Percentiles rank a stretch among this genome's conserved stretches.
Evolutionary conservation across 768 basidiomycete genomes (phyloP).

Genomic region (Mrakia frigida): DNA sequence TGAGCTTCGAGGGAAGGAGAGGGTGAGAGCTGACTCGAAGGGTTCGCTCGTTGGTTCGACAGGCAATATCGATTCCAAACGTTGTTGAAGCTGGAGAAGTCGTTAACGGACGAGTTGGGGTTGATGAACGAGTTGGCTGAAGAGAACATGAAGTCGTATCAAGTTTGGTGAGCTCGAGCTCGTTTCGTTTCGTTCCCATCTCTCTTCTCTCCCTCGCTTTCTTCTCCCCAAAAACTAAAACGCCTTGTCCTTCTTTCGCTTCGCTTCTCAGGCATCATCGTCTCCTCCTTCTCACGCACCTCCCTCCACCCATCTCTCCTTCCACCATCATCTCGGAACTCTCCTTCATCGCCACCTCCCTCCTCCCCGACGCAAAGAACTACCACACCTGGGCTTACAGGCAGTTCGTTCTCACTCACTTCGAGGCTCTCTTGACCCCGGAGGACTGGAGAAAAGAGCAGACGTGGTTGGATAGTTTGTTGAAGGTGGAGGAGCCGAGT

Average conservation of each 20-base stretch:
- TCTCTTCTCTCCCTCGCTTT: neutral
- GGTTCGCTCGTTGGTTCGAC: neutral
- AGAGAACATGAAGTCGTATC: conserved; percentile 85
- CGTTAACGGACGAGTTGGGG: conserved; percentile 69
- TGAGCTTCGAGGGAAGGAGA: neutral
- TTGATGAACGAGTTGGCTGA: conserved; percentile 85
- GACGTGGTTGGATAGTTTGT: conserved; percentile 42
- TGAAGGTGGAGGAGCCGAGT: conserved; percentile 21
- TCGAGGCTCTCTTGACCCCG: conserved; percentile 44
- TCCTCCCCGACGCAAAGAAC: conserved; percentile 82
- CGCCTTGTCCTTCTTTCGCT: neutral
- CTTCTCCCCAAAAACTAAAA: no score
- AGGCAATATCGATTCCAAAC: conserved; percentile 97
- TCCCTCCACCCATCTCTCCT: conserved; percentile 38
- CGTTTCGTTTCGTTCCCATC: conserved; percentile 21
- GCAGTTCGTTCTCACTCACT: conserved; percentile 86
- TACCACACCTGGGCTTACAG: conserved; percentile 99
- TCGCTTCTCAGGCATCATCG: conserved; percentile 47
- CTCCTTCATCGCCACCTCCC: conserved; percentile 65
- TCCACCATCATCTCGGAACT: conserved; percentile 55
- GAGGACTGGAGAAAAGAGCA: conserved; percentile 40
- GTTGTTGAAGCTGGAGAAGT: conserved; percentile 59
- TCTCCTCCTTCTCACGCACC: conserved; percentile 46
- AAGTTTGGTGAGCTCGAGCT: conserved; percentile 88
- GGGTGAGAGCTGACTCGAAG: no score